Evolutionary conservation across 192 early-diverging fungal genomes (phyloP), one percentile per base, ranked within the genome.

Genomic region (Coemansia sp.): DNA sequence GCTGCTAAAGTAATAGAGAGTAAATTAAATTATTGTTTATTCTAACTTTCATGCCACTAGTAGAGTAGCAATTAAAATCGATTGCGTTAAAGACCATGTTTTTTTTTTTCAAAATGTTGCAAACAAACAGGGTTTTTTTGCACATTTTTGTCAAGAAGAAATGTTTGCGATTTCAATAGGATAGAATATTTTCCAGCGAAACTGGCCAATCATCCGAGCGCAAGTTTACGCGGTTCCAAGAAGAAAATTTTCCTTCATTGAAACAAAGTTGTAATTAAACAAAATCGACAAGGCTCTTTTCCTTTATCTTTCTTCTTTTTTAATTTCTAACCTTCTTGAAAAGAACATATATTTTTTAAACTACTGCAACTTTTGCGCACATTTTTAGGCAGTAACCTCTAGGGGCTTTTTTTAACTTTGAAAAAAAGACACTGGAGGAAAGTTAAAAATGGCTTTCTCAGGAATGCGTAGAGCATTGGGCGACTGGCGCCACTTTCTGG

Each of bases 401-500:
- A 7, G 20, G 44, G 34, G 9, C n/a, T 48, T 60, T 58, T 56
- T 20, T 21, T 56, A 2, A 30, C 3, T 30, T 30, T 1, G 30
- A 30, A 30, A 26, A 30, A 33, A 55, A 16, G 52, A 12, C 7
- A 16, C 23, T n/a, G 45, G 61, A 72, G 68, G 71, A 69, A 82
- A 73, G 51, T 26, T 62, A 82, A 82, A 82, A 76, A 82, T 82
- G 79, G 67, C 66, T n/a, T 46, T 57, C 18, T 23, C 30, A 35
- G 57, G 34, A 36, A 59, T 59, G 5, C 51, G 51, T 26, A 7
- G 51, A 53, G 24, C 24, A 10, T 7, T 53, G 21, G 36, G 18
- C 56, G 55, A 83, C 77, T 86, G 85, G 85, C 66, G 63, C 4
- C 80, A 84, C 51, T 73, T 89, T 60, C 18, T 82, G 23, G 33